Percentiles rank a stretch among this genome's conserved stretches.
Evolutionary conservation across 2,329 filamentous ascomycete genomes (phyloP).

Genomic region (Hortaea werneckii): DNA sequence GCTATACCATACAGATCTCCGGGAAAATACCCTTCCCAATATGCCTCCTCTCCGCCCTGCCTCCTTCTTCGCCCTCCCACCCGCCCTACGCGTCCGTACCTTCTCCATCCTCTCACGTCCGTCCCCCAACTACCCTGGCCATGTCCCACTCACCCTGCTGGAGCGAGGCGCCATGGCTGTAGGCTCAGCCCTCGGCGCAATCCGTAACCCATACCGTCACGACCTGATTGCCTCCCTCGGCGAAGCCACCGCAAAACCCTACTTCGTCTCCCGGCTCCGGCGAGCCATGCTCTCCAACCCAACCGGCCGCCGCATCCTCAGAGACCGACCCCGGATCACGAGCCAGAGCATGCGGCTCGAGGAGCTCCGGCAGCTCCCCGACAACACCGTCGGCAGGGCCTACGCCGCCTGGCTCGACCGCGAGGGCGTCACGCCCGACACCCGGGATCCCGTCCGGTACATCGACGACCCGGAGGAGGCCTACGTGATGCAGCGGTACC

Average conservation of each 20-base stretch:
- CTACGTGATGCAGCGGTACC: slow-evolving; percentile 96
- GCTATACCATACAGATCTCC: no score
- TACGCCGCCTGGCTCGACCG: slow-evolving; percentile 90
- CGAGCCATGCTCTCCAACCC: slow-evolving; percentile 78
- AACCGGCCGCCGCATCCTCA: slow-evolving; percentile 83
- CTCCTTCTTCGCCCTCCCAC: slow-evolving; percentile 12
- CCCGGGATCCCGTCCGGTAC: slow-evolving; percentile 70
- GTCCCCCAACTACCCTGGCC: slow-evolving; percentile 77
- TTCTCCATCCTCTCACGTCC: slow-evolving; percentile 85
- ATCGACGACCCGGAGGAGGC: slow-evolving; percentile 93
- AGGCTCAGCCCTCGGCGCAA: slow-evolving; percentile 49
- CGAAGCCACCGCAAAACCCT: slow-evolving; percentile 87
- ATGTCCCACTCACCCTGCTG: slow-evolving; percentile 72
- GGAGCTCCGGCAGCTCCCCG: slow-evolving; percentile 60
- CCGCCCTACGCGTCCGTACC: slow-evolving; percentile 29
- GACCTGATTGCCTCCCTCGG: slow-evolving; percentile 92
- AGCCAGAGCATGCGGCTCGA: slow-evolving; percentile 59
- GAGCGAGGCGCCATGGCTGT: slow-evolving; percentile 64
- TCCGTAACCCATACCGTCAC: slow-evolving; percentile 68
- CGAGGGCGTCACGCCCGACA: slow-evolving; percentile 88
- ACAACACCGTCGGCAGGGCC: slow-evolving; percentile 64
- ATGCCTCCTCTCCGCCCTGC: not conserved
- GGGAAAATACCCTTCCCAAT: not conserved
- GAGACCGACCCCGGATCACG: slow-evolving; percentile 78
- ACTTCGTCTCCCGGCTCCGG: slow-evolving; percentile 86